These are phyloP conservation scores for Rhizopogon vinicolor DNA, from an alignment of 768 basidiomycete genomes.

Conservation along the genomic window DNA sequence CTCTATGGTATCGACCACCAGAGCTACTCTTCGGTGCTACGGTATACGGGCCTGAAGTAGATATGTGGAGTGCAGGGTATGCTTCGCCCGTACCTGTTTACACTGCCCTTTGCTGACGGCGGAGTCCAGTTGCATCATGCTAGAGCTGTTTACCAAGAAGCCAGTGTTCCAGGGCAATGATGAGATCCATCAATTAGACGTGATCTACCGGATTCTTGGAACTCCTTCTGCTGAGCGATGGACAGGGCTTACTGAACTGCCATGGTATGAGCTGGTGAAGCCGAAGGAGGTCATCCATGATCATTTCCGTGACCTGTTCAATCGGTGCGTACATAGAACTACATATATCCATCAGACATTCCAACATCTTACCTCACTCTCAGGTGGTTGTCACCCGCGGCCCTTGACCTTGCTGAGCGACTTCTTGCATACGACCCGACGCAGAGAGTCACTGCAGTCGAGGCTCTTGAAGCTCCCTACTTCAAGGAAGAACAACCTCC, in stretches of 20 bases:
- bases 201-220: slow-evolving; percentile 87
- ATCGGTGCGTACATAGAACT: slow-evolving; percentile 52
- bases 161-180: slow-evolving; percentile 98
- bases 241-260: slow-evolving; percentile 77
- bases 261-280: slow-evolving; percentile 99
- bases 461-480: slow-evolving; percentile 81
- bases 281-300: slow-evolving; percentile 73
- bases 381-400: slow-evolving; percentile 86
- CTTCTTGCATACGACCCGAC: slow-evolving; percentile 80
- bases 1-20: slow-evolving; percentile 96
- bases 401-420: slow-evolving; percentile 80
- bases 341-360: not conserved
- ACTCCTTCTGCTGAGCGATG: slow-evolving; percentile 82
- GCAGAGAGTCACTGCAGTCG: slow-evolving; percentile 67
- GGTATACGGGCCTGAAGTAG: slow-evolving; percentile 94
- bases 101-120: not conserved
- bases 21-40: slow-evolving; percentile 95
- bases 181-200: slow-evolving; percentile 95
- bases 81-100: slow-evolving; percentile 14
- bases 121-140: slow-evolving; percentile 85
- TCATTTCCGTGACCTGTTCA: slow-evolving; percentile 80
- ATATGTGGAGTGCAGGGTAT: slow-evolving; percentile 99
- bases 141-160: slow-evolving; percentile 93
- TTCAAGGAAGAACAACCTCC: slow-evolving; percentile 77
- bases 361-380: not conserved